phyloP scores from a whole-genome alignment of 192 early-diverging fungal species.

The Coemansia brasiliensis region DNA sequence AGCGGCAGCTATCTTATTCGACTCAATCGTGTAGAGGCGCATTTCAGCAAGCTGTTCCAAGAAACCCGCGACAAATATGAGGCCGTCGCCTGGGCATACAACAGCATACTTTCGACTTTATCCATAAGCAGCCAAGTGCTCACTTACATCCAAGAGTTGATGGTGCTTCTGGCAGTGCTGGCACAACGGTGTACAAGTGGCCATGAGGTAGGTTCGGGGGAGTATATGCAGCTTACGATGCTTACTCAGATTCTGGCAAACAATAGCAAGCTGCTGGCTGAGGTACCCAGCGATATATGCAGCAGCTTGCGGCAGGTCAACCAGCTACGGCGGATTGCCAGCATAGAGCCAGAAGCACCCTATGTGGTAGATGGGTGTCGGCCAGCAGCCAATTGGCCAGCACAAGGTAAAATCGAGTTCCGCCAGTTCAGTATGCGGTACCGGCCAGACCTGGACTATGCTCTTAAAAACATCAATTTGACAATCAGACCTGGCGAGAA shows the following conservation, averaged over 20 bases:
- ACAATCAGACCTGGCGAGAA: constrained; percentile 62
- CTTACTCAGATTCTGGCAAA: background rate
- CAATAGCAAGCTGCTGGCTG: background rate
- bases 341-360: constrained; percentile 49
- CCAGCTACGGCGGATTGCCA: constrained; percentile 58
- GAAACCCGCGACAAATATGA: constrained; percentile 58
- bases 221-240: background rate
- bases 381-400: constrained; percentile 62
- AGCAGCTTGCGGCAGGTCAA: constrained; percentile 20
- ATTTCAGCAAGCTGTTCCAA: constrained; percentile 57
- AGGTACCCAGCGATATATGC: background rate
- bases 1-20: constrained; percentile 66
- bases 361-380: constrained; percentile 20
- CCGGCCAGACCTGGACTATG: constrained; percentile 52
- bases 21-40: constrained; percentile 55
- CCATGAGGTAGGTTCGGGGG: constrained; percentile 57
- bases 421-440: constrained; percentile 60
- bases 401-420: constrained; percentile 59
- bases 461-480: constrained; percentile 62
- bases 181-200: constrained; percentile 53
- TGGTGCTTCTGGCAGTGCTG: constrained; percentile 16
- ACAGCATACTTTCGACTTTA: constrained; percentile 60
- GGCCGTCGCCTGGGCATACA: constrained; percentile 57
- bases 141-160: constrained; percentile 47
- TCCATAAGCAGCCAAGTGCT: constrained; percentile 54